phyloP scores from a whole-genome alignment of 1,284 basidiomycete species.

The Ganoderma resinaceum region DNA sequence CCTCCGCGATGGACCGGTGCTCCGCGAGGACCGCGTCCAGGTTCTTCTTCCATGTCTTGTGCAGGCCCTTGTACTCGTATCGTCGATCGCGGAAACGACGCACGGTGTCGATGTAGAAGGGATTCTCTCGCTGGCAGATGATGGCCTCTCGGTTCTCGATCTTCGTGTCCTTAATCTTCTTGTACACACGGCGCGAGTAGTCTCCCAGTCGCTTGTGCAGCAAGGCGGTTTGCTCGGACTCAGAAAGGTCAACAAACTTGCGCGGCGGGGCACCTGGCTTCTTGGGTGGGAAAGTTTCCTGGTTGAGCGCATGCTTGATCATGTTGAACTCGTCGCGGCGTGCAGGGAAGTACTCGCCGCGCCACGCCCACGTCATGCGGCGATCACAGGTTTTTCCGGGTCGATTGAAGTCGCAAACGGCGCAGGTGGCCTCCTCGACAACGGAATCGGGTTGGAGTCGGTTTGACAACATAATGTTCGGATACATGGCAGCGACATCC shows the following conservation, averaged over 20 bases:
- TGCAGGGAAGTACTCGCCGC: constrained; percentile 98
- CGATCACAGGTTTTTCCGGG: constrained; percentile 96
- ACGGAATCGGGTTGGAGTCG: constrained; percentile 98
- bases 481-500: constrained; percentile 99
- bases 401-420: constrained; percentile 98
- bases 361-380: constrained; percentile 97
- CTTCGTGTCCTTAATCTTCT: constrained; percentile 99
- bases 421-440: constrained; percentile 96
- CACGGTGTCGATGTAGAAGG: constrained; percentile 99
- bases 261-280: constrained; percentile 77
- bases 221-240: constrained; percentile 89
- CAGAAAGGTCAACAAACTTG: constrained; percentile 87
- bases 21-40: constrained; percentile 79
- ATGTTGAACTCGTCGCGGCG: constrained; percentile 99
- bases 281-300: constrained; percentile 91
- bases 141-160: constrained; percentile 95
- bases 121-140: constrained; percentile 98
- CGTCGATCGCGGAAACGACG: constrained; percentile 97
- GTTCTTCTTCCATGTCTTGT: constrained; percentile 99
- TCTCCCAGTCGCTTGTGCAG: constrained; percentile 98
- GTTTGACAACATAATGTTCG: constrained; percentile 99
- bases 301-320: constrained; percentile 97
- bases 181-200: constrained; percentile 98
- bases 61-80: constrained; percentile 99
- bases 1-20: constrained; percentile 80